Evolutionary conservation across 345 rosid genomes (phyloP).

Genomic region (Cardamine chenopodiifolia): DNA sequence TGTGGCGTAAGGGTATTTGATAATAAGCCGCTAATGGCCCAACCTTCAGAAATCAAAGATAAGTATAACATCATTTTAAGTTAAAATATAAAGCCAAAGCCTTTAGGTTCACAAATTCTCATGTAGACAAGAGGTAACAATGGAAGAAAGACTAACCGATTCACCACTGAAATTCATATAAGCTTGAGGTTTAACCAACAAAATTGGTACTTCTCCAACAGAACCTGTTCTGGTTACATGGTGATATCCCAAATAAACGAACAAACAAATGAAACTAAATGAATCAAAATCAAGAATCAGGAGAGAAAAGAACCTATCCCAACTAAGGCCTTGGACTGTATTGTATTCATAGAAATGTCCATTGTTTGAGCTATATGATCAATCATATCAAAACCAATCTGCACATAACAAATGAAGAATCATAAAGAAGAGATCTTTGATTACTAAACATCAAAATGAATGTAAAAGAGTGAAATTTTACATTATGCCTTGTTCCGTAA

Average conservation of each 20-base stretch:
- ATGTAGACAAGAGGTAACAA: neutral
- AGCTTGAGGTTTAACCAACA: constrained; percentile 84
- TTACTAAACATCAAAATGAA: neutral
- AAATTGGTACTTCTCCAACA: constrained; percentile 79
- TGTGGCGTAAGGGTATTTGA: constrained; percentile 83
- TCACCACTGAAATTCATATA: constrained; percentile 95
- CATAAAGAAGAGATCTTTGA: neutral
- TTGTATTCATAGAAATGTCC: constrained; percentile 62
- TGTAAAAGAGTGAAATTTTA: constrained; percentile 32
- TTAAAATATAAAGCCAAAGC: neutral
- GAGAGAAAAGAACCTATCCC: constrained; percentile 68
- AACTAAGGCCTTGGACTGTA: constrained; percentile 78
- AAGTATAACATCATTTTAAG: neutral
- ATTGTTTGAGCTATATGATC: constrained; percentile 59
- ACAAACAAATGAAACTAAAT: neutral
- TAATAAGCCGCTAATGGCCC: constrained; percentile 91
- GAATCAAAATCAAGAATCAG: neutral
- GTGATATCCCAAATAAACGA: constrained; percentile 17
- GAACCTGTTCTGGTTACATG: constrained; percentile 63
- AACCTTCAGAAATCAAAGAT: constrained; percentile 51
- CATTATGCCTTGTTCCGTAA: constrained; percentile 83
- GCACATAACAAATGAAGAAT: constrained; percentile 2
- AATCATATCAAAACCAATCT: constrained; percentile 95
- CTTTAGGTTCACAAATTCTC: neutral
- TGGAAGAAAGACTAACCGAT: constrained; percentile 55